A percentile compares a stretch with the other conserved stretches of the same genome.
Conservation (phyloP, 108 stramenopile genomes). For the Mediolabrus comicus region DNA sequence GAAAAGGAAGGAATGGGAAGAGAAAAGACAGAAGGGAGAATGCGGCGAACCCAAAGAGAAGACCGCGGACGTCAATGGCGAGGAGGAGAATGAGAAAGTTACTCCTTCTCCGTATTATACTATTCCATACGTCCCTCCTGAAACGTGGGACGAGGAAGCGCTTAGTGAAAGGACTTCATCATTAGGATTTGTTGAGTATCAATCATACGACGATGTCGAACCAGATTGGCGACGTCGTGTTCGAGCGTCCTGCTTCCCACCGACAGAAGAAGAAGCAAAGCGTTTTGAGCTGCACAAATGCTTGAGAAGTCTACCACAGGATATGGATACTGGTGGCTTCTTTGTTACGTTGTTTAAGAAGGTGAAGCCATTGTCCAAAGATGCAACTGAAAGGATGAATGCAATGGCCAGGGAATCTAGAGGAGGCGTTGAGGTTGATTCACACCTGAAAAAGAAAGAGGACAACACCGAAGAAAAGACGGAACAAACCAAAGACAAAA, state of each 20-base stretch:
- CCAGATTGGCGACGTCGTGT: slow-evolving; percentile 55
- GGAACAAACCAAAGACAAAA: slow-evolving; percentile 9
- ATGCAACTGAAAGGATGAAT: slow-evolving; percentile 38
- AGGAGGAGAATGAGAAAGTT: slow-evolving; percentile 21
- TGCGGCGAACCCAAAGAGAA: slow-evolving; percentile 45
- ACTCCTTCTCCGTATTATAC: slow-evolving; percentile 38
- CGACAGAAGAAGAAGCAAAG: slow-evolving; percentile 79
- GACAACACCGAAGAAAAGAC: neutral
- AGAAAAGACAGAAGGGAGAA: slow-evolving; percentile 28
- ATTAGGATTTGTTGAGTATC: slow-evolving; percentile 63
- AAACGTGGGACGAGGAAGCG: slow-evolving; percentile 58
- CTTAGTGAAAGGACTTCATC: slow-evolving; percentile 53
- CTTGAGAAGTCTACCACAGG: slow-evolving; percentile 94
- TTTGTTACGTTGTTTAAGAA: slow-evolving; percentile 93
- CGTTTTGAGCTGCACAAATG: slow-evolving; percentile 83
- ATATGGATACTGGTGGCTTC: slow-evolving; percentile 98
- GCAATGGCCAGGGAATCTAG: slow-evolving; percentile 31
- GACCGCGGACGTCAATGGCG: slow-evolving; percentile 36
- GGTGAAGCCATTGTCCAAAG: slow-evolving; percentile 63
- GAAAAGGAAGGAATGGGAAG: slow-evolving; percentile 52
- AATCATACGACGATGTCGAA: slow-evolving; percentile 70
- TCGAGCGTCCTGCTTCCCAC: slow-evolving; percentile 74
- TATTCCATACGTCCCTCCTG: slow-evolving; percentile 49
- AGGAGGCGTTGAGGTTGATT: slow-evolving; percentile 18
- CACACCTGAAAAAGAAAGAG: slow-evolving; percentile 9